These are phyloP conservation scores for Pseudogymnoascus pannorum DNA, from an alignment of 2,329 filamentous ascomycete species.

Conservation along the genomic window DNA sequence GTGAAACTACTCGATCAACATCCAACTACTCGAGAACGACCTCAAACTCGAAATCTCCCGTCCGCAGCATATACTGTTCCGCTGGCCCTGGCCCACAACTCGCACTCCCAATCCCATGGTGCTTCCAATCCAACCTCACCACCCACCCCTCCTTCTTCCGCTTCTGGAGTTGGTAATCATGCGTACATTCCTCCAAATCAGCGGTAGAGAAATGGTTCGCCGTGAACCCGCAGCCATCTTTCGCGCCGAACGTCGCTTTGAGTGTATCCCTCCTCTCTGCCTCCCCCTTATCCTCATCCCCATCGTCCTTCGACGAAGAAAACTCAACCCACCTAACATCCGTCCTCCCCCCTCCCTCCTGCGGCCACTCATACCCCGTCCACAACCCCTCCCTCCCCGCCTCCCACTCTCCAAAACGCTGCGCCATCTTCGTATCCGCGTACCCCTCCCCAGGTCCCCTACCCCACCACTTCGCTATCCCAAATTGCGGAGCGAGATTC, in stretches of 20 bases:
- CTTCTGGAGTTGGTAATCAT: slow-evolving; percentile 53
- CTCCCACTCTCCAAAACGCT: slow-evolving; percentile 47
- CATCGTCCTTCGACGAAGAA: background rate
- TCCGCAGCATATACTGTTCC: slow-evolving; percentile 39
- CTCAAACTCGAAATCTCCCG: slow-evolving; percentile 19
- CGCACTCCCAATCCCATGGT: slow-evolving; percentile 56
- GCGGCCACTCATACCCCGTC: slow-evolving; percentile 59
- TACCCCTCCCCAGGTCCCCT: slow-evolving; percentile 61
- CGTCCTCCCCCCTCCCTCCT: slow-evolving; percentile 58
- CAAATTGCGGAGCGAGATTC: slow-evolving; percentile 33
- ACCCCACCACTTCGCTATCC: slow-evolving; percentile 52
- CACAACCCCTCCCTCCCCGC: slow-evolving; percentile 40
- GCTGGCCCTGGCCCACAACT: slow-evolving; percentile 54
- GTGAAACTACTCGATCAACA: background rate
- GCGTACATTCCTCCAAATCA: slow-evolving; percentile 46
- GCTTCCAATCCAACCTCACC: slow-evolving; percentile 51
- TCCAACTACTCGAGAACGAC: slow-evolving; percentile 9
- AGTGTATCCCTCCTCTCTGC: slow-evolving; percentile 30
- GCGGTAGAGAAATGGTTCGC: slow-evolving; percentile 46
- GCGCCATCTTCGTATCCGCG: slow-evolving; percentile 55
- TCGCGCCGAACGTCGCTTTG: slow-evolving; percentile 38
- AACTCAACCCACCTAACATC: slow-evolving; percentile 55
- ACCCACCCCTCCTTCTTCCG: slow-evolving; percentile 44
- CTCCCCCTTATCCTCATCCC: slow-evolving; percentile 1
- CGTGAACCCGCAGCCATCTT: slow-evolving; percentile 47